Conservation (phyloP, 768 basidiomycete species). For the Panaeolus cyanescens region DNA sequence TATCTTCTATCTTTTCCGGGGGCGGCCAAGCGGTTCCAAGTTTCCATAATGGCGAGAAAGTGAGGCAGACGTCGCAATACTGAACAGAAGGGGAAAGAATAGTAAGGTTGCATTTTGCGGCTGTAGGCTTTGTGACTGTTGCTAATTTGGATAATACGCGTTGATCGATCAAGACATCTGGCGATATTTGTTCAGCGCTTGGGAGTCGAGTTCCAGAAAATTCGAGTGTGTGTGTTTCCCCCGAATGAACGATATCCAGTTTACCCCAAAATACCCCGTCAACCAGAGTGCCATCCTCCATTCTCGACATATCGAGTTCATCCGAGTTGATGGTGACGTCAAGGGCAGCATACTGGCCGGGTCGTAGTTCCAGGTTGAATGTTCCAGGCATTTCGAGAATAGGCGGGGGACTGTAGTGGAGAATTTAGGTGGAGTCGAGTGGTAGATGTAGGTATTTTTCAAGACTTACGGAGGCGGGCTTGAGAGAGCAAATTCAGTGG, state of each 20-base stretch:
- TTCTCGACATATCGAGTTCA: slow-evolving; percentile 88
- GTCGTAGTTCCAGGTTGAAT: slow-evolving; percentile 79
- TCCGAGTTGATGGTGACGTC: slow-evolving; percentile 81
- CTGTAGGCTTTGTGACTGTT: slow-evolving; percentile 69
- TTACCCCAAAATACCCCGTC: slow-evolving; percentile 90
- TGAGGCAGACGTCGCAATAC: slow-evolving; percentile 79
- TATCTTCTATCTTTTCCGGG: slow-evolving; percentile 63
- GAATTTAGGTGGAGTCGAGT: slow-evolving; percentile 3
- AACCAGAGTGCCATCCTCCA: slow-evolving; percentile 87
- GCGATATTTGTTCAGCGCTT: slow-evolving; percentile 60
- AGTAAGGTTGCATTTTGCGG: slow-evolving; percentile 76
- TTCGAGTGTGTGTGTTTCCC: slow-evolving; percentile 78
- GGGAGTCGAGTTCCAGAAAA: slow-evolving; percentile 78
- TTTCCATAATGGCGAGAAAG: slow-evolving; percentile 75
- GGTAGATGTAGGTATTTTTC: neutral
- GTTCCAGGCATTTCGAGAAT: slow-evolving; percentile 86
- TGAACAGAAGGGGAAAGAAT: slow-evolving; percentile 73
- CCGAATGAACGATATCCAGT: slow-evolving; percentile 77
- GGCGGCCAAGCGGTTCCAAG: slow-evolving; percentile 79
- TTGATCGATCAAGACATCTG: slow-evolving; percentile 75
- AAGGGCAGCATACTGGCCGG: slow-evolving; percentile 78
- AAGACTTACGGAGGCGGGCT: slow-evolving; percentile 51
- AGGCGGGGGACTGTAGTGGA: slow-evolving; percentile 54
- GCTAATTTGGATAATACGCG: slow-evolving; percentile 78
- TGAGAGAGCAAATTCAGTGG: slow-evolving; percentile 12